These are phyloP conservation scores for Linnemannia elongata DNA, from an alignment of 192 early-diverging fungal genomes.

Conservation along the genomic window DNA sequence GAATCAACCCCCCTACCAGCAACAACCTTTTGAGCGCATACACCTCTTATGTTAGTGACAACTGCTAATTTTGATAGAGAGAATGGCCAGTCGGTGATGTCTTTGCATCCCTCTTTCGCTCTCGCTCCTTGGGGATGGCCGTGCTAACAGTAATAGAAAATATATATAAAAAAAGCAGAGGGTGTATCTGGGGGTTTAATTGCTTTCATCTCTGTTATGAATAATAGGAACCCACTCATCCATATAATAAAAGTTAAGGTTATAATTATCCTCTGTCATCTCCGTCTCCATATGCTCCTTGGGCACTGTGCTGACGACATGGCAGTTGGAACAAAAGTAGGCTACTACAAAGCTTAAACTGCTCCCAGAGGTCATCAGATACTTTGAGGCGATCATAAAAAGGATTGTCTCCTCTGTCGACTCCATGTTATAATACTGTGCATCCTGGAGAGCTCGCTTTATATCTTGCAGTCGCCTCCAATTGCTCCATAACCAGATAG, in stretches of 20 bases:
- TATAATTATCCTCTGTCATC: conserved; percentile 18
- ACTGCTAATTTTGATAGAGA: too few species aligned
- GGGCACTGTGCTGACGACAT: conserved; percentile 16
- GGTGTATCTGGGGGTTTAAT: not conserved
- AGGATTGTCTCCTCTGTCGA: conserved; percentile 12
- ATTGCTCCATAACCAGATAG: not conserved
- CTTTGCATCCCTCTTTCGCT: too few species aligned
- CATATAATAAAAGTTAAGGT: conserved; percentile 12
- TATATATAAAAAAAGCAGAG: too few species aligned
- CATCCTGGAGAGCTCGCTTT: conserved; percentile 4
- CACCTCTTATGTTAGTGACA: too few species aligned
- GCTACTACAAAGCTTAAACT: conserved; percentile 19
- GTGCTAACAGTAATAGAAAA: too few species aligned
- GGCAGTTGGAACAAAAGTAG: conserved; percentile 18
- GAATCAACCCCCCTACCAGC: too few species aligned
- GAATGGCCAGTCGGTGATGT: too few species aligned
- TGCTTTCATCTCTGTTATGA: not conserved
- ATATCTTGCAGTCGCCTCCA: conserved; percentile 15
- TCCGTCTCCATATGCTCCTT: conserved; percentile 5
- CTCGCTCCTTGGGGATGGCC: too few species aligned
- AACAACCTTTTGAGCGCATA: too few species aligned
- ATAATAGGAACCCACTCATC: conserved; percentile 15
- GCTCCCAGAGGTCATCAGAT: conserved; percentile 28
- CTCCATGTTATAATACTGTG: conserved; percentile 16
- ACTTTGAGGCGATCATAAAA: conserved; percentile 12